phyloP scores from a whole-genome alignment of 495 filamentous ascomycete genomes.

The Penicillium dipodomyicola region DNA sequence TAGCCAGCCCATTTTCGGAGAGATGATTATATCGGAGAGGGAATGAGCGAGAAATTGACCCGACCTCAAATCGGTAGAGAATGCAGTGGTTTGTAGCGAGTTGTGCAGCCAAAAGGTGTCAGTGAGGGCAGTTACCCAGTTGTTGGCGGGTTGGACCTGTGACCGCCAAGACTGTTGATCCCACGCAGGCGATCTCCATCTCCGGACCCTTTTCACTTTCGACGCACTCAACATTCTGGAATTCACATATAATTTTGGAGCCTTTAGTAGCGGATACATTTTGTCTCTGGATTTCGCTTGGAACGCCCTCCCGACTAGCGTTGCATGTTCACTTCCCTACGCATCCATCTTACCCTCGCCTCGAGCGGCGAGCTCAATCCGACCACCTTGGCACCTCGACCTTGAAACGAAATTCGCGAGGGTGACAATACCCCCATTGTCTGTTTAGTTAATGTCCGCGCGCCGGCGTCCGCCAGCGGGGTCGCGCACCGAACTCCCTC shows the following conservation, averaged over 20 bases:
- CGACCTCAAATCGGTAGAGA: not conserved
- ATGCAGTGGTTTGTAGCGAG: not conserved
- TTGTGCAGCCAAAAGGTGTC: not conserved
- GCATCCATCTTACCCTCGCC: not conserved
- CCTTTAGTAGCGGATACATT: not conserved
- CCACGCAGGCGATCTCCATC: slow-evolving; percentile 3
- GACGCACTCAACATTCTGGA: not conserved
- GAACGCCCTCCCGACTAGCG: not conserved
- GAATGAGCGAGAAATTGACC: not conserved
- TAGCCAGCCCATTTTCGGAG: slow-evolving; percentile 47
- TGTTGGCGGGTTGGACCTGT: slow-evolving; percentile 7
- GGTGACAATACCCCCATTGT: slow-evolving; percentile 4
- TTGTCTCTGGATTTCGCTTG: not conserved
- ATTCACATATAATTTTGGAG: not conserved
- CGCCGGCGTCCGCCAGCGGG: slow-evolving; percentile 76
- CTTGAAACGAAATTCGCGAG: slow-evolving; percentile 5
- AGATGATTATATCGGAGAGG: not conserved
- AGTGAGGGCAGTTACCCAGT: not conserved
- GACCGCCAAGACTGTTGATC: slow-evolving; percentile 12
- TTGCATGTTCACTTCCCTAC: slow-evolving; percentile 14
- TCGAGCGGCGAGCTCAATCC: slow-evolving; percentile 15
- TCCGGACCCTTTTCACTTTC: slow-evolving; percentile 2
- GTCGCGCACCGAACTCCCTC: slow-evolving; percentile 76
- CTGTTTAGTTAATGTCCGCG: slow-evolving; percentile 60
- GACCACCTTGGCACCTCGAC: slow-evolving; percentile 4